phyloP scores from a whole-genome alignment of 768 basidiomycete species.

The Ramaria sp. region DNA sequence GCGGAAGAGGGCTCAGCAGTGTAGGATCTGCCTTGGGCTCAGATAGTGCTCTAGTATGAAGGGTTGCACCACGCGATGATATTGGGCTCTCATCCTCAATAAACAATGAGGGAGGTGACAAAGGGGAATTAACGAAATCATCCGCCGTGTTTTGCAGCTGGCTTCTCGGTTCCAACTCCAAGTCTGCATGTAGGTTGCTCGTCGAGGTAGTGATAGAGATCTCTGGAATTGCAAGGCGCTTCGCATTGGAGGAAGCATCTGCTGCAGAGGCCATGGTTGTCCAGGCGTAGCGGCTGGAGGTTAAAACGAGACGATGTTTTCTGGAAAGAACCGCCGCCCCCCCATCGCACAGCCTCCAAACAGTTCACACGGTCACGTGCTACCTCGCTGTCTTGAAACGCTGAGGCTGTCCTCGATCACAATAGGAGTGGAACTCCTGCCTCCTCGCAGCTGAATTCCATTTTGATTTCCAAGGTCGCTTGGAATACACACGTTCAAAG shows the following conservation, averaged over 20 bases:
- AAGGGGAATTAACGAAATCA: not conserved
- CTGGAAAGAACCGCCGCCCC: no score
- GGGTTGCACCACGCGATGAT: not conserved
- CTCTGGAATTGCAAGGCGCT: constrained; percentile 1
- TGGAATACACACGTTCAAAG: no score
- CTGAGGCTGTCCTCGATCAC: no score
- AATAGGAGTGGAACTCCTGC: no score
- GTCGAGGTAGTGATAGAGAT: constrained; percentile 9
- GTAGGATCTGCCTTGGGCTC: constrained; percentile 5
- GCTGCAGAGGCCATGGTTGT: not conserved
- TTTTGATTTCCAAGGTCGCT: no score
- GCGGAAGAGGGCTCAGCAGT: constrained; percentile 1
- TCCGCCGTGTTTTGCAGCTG: not conserved
- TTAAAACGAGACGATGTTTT: not conserved
- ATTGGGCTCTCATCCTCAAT: not conserved
- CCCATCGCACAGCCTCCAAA: no score
- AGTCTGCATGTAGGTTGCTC: not conserved
- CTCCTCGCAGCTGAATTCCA: no score
- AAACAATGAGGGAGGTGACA: not conserved
- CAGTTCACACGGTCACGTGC: no score
- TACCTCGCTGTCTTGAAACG: no score
- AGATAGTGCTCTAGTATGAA: not conserved
- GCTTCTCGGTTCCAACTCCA: no score
- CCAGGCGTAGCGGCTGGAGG: not conserved
- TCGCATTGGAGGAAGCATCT: not conserved